Conservation (phyloP, 495 filamentous ascomycete species). For the Annulohypoxylon moriforme region DNA sequence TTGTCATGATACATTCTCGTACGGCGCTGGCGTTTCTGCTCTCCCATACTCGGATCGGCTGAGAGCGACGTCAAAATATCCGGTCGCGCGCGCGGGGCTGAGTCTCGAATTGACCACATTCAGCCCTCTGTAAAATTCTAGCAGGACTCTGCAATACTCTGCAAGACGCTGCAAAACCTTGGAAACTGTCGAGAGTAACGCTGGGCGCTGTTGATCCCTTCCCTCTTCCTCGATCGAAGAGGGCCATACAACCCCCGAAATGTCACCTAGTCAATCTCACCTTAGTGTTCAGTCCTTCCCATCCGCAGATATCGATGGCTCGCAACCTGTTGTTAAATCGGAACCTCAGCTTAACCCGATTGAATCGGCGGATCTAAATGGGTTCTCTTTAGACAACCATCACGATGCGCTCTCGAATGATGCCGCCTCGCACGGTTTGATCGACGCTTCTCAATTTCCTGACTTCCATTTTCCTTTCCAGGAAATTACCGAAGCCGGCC, state of each 20-base stretch:
- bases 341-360: slow-evolving; percentile 38
- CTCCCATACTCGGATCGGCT: slow-evolving; percentile 43
- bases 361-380: slow-evolving; percentile 46
- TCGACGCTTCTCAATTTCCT: slow-evolving; percentile 55
- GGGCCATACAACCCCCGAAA: slow-evolving; percentile 37
- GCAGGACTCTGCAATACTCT: not conserved
- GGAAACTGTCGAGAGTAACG: slow-evolving; percentile 31
- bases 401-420: slow-evolving; percentile 45
- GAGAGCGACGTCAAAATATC: slow-evolving; percentile 44
- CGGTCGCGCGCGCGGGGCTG: slow-evolving; percentile 44
- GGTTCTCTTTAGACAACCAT: slow-evolving; percentile 48
- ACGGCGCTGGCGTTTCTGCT: slow-evolving; percentile 41
- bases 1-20: slow-evolving; percentile 46
- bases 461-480: slow-evolving; percentile 61
- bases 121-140: slow-evolving; percentile 9
- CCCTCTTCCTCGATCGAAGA: slow-evolving; percentile 30
- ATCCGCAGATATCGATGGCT: slow-evolving; percentile 44
- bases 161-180: not conserved
- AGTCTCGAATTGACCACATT: slow-evolving; percentile 20
- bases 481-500: slow-evolving; percentile 52
- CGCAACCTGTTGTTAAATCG: slow-evolving; percentile 42
- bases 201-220: slow-evolving; percentile 44
- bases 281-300: slow-evolving; percentile 46
- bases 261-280: slow-evolving; percentile 50
- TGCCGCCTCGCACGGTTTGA: slow-evolving; percentile 38